A percentile compares a stretch with the other conserved stretches of the same genome.
phyloP scores from a whole-genome alignment of 1,284 basidiomycete species.

The Amylostereum areolatum region DNA sequence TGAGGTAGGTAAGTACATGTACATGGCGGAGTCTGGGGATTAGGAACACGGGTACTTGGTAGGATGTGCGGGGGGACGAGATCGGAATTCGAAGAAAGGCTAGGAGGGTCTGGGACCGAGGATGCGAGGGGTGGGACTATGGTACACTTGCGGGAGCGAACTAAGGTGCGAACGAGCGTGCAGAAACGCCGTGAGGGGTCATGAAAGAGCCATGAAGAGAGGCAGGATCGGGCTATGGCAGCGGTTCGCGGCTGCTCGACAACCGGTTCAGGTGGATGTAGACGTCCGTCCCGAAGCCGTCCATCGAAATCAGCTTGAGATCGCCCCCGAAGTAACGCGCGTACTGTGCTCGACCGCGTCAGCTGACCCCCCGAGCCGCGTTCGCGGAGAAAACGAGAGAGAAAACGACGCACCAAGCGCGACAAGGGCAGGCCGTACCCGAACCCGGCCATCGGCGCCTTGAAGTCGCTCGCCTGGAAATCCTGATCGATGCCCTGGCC shows the following conservation, averaged over 20 bases:
- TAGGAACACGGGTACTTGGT: no score
- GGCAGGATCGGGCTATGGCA: constrained; percentile 35
- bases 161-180: no score
- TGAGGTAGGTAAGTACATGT: no score
- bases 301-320: constrained; percentile 95
- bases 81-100: no score
- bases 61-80: no score
- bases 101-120: no score
- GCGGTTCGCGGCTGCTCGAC: constrained; percentile 75
- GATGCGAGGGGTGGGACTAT: no score
- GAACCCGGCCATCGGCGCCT: constrained; percentile 98
- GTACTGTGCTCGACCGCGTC: constrained; percentile 44
- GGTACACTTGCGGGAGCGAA: no score
- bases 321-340: constrained; percentile 97
- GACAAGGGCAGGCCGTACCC: constrained; percentile 92
- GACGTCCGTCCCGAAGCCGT: constrained; percentile 90
- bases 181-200: no score
- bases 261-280: constrained; percentile 88
- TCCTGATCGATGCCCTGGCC: constrained; percentile 82
- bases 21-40: no score
- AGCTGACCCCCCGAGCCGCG: constrained; percentile 5
- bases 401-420: constrained; percentile 58
- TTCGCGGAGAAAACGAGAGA: constrained; percentile 4
- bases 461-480: constrained; percentile 91
- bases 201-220: no score